Evolutionary conservation across 345 rosid species (phyloP).

Genomic region (Streptanthus diversifolius): DNA sequence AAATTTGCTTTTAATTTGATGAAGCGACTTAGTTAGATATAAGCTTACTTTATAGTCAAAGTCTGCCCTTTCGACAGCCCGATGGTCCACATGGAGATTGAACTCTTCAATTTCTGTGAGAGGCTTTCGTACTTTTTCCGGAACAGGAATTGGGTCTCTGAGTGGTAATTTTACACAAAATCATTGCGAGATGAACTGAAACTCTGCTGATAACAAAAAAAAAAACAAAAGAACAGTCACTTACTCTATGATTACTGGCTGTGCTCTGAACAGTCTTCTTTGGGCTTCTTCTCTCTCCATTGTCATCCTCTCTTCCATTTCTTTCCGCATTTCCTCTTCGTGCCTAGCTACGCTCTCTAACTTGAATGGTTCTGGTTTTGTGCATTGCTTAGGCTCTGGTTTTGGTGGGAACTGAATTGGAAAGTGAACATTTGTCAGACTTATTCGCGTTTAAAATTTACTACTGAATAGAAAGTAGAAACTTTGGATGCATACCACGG

Average conservation of each 20-base stretch:
- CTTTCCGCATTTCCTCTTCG: constrained; percentile 65
- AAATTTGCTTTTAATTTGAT: not conserved
- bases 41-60: not conserved
- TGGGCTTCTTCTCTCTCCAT: constrained; percentile 57
- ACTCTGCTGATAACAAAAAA: not conserved
- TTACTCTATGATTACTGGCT: constrained; percentile 63
- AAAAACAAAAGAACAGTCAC: not conserved
- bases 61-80: not conserved
- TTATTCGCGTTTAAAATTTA: not conserved
- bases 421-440: not conserved
- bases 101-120: not conserved
- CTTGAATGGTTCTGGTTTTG: constrained; percentile 73
- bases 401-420: constrained; percentile 57
- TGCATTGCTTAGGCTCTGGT: constrained; percentile 70
- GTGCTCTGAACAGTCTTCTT: constrained; percentile 64
- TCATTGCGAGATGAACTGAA: not conserved
- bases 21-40: not conserved
- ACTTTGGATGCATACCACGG: not conserved
- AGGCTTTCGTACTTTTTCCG: not conserved
- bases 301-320: constrained; percentile 59
- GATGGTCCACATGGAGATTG: not conserved
- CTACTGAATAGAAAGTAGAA: not conserved
- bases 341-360: constrained; percentile 69
- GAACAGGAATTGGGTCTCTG: not conserved
- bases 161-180: not conserved